A percentile compares a stretch with the other conserved stretches of the same genome.
phyloP scores from a whole-genome alignment of 1,284 basidiomycete species.

The Sanghuangporus sanghuang region DNA sequence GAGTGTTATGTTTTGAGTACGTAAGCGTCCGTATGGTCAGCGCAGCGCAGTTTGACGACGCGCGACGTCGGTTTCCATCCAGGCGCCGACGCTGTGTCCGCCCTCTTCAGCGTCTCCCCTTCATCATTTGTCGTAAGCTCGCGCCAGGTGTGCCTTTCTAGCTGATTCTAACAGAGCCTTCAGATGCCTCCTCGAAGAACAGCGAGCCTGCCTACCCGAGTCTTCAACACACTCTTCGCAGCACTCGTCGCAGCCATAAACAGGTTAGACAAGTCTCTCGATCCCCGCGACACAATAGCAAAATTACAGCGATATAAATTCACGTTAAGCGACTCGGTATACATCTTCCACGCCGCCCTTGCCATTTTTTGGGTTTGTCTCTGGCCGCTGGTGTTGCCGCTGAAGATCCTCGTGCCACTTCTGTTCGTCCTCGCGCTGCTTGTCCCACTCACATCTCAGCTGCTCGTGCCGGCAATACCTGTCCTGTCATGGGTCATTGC shows the following conservation, averaged over 20 bases:
- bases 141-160: no score
- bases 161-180: background rate
- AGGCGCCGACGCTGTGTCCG: background rate
- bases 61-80: background rate
- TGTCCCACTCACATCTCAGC: conserved; percentile 87
- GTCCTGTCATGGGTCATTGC: conserved; percentile 82
- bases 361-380: conserved; percentile 75
- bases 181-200: conserved; percentile 7
- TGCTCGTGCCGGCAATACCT: conserved; percentile 87
- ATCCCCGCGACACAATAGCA: conserved; percentile 63
- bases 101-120: background rate
- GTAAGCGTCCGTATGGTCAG: background rate
- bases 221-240: conserved; percentile 28
- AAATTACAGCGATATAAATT: conserved; percentile 60
- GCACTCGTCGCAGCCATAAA: conserved; percentile 56
- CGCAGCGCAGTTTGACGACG: no score
- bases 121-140: background rate
- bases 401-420: conserved; percentile 79
- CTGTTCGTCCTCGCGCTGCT: conserved; percentile 67
- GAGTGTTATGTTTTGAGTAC: background rate
- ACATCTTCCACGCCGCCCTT: conserved; percentile 59
- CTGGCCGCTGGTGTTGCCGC: conserved; percentile 71
- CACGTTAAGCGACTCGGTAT: conserved; percentile 53
- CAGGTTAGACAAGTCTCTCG: conserved; percentile 73
- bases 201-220: background rate